These are phyloP conservation scores for Scutellaria baicalensis DNA, from an alignment of 257 asterid species.

Conservation along the genomic window DNA sequence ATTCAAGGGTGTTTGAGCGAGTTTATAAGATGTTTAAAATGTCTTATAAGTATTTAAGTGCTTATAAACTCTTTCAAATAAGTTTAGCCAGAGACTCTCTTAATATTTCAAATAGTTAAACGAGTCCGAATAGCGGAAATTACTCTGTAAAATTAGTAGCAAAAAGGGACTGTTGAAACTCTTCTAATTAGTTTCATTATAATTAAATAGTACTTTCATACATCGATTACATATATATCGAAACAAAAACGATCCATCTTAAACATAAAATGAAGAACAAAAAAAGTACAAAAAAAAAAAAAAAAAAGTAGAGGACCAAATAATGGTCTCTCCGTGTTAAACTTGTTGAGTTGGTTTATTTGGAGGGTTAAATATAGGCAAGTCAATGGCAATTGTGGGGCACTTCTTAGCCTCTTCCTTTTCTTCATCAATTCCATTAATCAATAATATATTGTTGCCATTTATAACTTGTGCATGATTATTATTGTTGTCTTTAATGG, in stretches of 20 bases:
- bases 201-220: conserved; percentile 14
- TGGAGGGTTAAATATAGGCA: conserved; percentile 10
- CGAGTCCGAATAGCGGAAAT: too few relatives aligned
- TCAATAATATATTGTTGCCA: conserved; percentile 7
- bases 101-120: too few relatives aligned
- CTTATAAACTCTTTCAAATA: too few relatives aligned
- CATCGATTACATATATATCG: conserved; percentile 6
- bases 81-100: too few relatives aligned
- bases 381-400: conserved; percentile 24
- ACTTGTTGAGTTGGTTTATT: conserved; percentile 20
- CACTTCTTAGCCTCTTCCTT: conserved; percentile 9
- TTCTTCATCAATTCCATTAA: background rate
- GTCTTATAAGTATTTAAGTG: too few relatives aligned
- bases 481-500: conserved; percentile 17
- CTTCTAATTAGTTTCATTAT: conserved; percentile 3
- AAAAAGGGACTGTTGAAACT: background rate
- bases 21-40: too few relatives aligned
- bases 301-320: background rate
- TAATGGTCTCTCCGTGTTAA: background rate
- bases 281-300: background rate
- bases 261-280: conserved; percentile 1
- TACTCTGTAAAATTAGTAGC: too few relatives aligned
- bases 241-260: conserved; percentile 22
- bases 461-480: background rate
- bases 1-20: too few relatives aligned